Evolutionary conservation across 1,284 basidiomycete genomes (phyloP).

Genomic region (Cutaneotrichosporon spelunceum): DNA sequence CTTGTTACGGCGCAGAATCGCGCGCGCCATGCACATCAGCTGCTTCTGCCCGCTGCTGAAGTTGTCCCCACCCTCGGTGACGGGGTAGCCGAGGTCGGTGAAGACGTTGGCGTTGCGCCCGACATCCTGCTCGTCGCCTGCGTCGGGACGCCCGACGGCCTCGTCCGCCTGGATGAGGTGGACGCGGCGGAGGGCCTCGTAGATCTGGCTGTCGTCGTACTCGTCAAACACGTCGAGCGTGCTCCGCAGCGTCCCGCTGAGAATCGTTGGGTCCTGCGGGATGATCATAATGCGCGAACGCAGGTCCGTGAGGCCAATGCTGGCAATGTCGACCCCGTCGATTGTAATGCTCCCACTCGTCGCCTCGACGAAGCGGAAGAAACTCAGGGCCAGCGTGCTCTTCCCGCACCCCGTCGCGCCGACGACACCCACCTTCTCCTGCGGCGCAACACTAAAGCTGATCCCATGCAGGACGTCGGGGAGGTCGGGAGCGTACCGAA

Average conservation of each 20-base stretch:
- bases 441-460: conserved; percentile 70
- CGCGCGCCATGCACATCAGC: conserved; percentile 76
- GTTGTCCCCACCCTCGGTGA: conserved; percentile 72
- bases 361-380: conserved; percentile 94
- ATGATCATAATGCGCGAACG: conserved; percentile 80
- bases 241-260: conserved; percentile 79
- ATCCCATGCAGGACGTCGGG: conserved; percentile 81
- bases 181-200: conserved; percentile 79
- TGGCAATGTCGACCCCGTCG: conserved; percentile 78
- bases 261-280: conserved; percentile 88
- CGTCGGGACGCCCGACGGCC: conserved; percentile 50
- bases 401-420: conserved; percentile 75
- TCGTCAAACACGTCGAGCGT: conserved; percentile 89
- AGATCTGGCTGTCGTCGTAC: conserved; percentile 80
- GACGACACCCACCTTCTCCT: conserved; percentile 73
- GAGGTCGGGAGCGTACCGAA: conserved; percentile 75
- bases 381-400: conserved; percentile 82
- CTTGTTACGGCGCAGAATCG: conserved; percentile 70
- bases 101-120: conserved; percentile 78
- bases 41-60: conserved; percentile 87
- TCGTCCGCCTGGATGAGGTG: conserved; percentile 62
- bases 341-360: conserved; percentile 75
- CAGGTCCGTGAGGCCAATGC: conserved; percentile 82
- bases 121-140: conserved; percentile 32
- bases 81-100: conserved; percentile 74